Conservation (phyloP, 148 eudicot genomes). For the Rhododendron simsii region DNA sequence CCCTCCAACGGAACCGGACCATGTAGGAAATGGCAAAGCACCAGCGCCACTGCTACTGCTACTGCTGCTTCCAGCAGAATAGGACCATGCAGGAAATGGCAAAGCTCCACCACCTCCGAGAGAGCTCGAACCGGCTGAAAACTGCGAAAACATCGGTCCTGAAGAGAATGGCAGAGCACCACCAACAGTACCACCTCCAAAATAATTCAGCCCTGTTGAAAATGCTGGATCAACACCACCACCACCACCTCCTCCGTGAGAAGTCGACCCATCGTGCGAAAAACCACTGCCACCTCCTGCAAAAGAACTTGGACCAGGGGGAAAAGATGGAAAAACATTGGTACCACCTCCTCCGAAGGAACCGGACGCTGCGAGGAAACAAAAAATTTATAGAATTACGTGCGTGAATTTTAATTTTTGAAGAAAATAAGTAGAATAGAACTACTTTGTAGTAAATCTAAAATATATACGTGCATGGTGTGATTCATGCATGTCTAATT, state of each 20-base stretch:
- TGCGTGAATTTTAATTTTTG: neutral
- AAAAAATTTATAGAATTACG: neutral
- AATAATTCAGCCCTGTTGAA: neutral
- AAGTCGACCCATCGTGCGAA: neutral
- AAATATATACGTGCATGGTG: neutral
- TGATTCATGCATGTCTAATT: neutral
- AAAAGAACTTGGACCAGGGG: neutral
- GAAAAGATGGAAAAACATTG: neutral
- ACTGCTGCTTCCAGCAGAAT: neutral
- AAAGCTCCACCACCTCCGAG: neutral
- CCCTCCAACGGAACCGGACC: neutral
- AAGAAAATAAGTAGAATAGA: neutral
- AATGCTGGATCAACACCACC: neutral
- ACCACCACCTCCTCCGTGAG: neutral
- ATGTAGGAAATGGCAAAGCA: neutral
- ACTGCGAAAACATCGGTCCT: neutral
- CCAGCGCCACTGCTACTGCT: neutral
- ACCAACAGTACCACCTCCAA: neutral
- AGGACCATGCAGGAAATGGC: neutral
- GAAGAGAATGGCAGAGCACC: neutral
- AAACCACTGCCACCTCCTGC: neutral
- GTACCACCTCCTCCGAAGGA: neutral
- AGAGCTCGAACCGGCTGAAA: neutral
- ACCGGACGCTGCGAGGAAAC: neutral
- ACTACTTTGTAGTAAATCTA: neutral